Evolutionary conservation across 805 yeast genomes (phyloP), one percentile per base, ranked within the genome.

Genomic region (Babjeviella inositovora): DNA sequence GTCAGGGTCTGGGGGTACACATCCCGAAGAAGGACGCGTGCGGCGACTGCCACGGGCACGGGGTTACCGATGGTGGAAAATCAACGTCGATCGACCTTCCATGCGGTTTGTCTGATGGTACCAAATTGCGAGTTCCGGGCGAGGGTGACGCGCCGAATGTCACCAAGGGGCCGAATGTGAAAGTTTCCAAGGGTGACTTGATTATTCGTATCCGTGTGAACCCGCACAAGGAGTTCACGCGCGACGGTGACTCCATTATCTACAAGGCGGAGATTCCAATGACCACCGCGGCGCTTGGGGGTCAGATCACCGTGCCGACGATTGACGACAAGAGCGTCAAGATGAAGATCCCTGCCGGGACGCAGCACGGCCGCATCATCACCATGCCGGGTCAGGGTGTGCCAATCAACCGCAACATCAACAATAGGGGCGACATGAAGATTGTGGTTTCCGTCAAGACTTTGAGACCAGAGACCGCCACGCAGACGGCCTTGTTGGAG

Each of bases 211-310:
- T 90, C 18, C 67, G 70, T 32, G 90, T 90, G 14, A 57, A 63
- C 34, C 72, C 72, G 15, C 95, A 90, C 45, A 61, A 72, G 17
- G 49, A 55, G 15, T 90, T 85, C 48, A 51, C 57, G 14, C 63
- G 94, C 23, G 57, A 56, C 16, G 73, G 76, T 17, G 63, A 67
- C 33, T 74, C 80, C 37, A 60, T 90, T 28, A 45, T 76, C 27
- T 64, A 69, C 38, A 57, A 60, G 14, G 68, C 72, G 22, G 68
- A 70, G 20, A 70, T 90, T 24, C 77, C 90, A 22, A 77, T 82
- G 70, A 90, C 98, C 2, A 90, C 98, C 0, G 98, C 98, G 2
- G 84, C 95, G 0, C 57, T 90, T 21, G 99, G 99, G 30, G 99
- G 99, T 18, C 70, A 68, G 21, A 63, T 90, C 12, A 69, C 75